phyloP scores from a whole-genome alignment of 352 stramenopile genomes.

The Achlya hypogyna region DNA sequence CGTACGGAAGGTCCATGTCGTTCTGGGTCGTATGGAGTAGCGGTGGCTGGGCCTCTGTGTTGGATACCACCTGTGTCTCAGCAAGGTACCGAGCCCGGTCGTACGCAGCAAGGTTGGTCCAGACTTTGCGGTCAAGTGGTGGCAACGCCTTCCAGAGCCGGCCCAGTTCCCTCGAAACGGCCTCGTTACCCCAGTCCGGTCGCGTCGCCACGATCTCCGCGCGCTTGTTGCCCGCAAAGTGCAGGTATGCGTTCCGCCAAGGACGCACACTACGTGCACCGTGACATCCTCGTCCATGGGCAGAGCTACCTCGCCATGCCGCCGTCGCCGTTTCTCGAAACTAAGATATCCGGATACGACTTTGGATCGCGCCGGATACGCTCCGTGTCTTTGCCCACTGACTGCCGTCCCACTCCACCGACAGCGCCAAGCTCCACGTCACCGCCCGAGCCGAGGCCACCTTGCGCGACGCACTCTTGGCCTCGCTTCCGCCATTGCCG shows the following conservation, averaged over 20 bases:
- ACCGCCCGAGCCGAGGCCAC: too few species aligned
- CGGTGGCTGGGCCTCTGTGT: background rate
- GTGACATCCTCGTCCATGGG: too few species aligned
- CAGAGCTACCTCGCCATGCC: background rate
- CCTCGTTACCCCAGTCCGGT: slow-evolving; percentile 36
- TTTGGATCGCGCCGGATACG: background rate
- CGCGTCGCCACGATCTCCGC: slow-evolving; percentile 26
- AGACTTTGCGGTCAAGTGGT: slow-evolving; percentile 34
- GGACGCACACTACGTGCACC: background rate
- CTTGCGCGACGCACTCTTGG: too few species aligned
- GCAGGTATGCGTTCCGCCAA: slow-evolving; percentile 39
- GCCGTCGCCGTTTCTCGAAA: background rate
- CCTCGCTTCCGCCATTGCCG: too few species aligned
- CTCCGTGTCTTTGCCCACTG: background rate
- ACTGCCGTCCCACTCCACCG: too few species aligned
- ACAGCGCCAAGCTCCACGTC: too few species aligned
- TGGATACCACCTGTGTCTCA: background rate
- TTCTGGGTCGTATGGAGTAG: too few species aligned
- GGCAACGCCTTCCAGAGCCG: slow-evolving; percentile 42
- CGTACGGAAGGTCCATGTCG: too few species aligned
- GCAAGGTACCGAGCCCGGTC: slow-evolving; percentile 34
- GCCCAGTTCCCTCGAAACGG: slow-evolving; percentile 39
- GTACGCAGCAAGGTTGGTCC: slow-evolving; percentile 48
- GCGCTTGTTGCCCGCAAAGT: slow-evolving; percentile 36
- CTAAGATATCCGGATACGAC: background rate